Percentiles rank a stretch among this genome's conserved stretches.
Evolutionary conservation across 345 rosid genomes (phyloP).

Genomic region (Salix suchowensis): DNA sequence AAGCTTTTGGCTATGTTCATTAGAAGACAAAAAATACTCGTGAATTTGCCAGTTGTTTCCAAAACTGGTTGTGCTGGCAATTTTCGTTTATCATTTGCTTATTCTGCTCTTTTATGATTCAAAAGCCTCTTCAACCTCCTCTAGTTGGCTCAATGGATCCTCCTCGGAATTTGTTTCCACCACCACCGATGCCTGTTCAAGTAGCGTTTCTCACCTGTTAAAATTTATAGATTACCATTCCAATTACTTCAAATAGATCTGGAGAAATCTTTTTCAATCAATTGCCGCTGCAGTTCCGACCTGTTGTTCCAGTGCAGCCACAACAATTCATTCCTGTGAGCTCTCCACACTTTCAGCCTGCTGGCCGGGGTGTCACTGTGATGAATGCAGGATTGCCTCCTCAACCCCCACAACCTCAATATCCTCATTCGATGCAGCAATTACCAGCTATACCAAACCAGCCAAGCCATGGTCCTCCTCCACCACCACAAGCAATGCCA

Average conservation of each 20-base stretch:
- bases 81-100: conserved; percentile 8
- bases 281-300: conserved; percentile 57
- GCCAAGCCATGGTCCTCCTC: conserved; percentile 48
- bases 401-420: conserved; percentile 60
- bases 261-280: background rate
- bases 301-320: conserved; percentile 51
- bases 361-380: conserved; percentile 46
- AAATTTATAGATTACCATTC: conserved; percentile 1
- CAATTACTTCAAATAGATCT: conserved; percentile 1
- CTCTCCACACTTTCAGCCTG: conserved; percentile 72
- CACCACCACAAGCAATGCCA: conserved; percentile 46
- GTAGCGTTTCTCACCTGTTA: conserved; percentile 40
- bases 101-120: conserved; percentile 7
- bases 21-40: background rate
- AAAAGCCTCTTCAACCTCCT: conserved; percentile 62
- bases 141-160: conserved; percentile 51
- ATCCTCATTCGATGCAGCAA: conserved; percentile 58
- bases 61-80: background rate
- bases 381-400: conserved; percentile 69
- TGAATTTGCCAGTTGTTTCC: background rate
- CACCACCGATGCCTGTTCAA: conserved; percentile 64
- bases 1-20: conserved; percentile 1
- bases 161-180: conserved; percentile 56
- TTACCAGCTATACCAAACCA: conserved; percentile 60
- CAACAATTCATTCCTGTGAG: conserved; percentile 58